Base-by-base conservation (phyloP, 108 stramenopile genomes). In the Nitzschia palea region DNA sequence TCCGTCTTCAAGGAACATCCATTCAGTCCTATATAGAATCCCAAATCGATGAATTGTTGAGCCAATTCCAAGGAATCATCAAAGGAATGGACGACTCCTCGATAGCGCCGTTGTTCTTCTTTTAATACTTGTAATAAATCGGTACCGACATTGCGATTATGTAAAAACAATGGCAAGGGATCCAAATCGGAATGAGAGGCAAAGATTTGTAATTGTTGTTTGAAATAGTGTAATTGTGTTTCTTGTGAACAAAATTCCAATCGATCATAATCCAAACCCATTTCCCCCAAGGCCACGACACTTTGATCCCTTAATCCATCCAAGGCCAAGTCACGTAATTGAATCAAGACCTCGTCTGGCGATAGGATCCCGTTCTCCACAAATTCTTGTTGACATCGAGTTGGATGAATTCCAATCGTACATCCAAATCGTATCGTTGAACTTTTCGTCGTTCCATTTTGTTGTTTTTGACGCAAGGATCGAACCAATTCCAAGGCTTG, bases 331-430 rank as follows among this genome's bases (percentile, higher is more conserved):
- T 78, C 58, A n/a, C 55, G 44, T 31, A 93, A 55, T 53, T 80
- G 66, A 44, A 78, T 44, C 27, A 88, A 73, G 14, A 77, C 51
- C 27, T 65, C 12, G 3, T 67, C 52, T 12, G 66, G 37, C 10
- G 18, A 22, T 30, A 4, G 45, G 0, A 30, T 43, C 4, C 22
- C 40, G 3, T 53, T 33, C 61, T 54, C 25, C 35, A 73, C 84
- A 70, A 89, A 89, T 61, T 86, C 90, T 70, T 94, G 89, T 32
- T 57, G 68, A 68, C 91, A 93, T 48, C 97, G 84, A 8, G 96
- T 97, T 20, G 98, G 98, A 70, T 98, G 98, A 23, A 98, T 87
- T 14, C 98, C 98, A 18, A 93, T 89, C 33, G 98, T 98, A 45
- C 80, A 81, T 28, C 71, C 90, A 22, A 96, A 80, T 2, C 50